Conservation (phyloP, 1,284 basidiomycete genomes). For the Austroboletus niveus region DNA sequence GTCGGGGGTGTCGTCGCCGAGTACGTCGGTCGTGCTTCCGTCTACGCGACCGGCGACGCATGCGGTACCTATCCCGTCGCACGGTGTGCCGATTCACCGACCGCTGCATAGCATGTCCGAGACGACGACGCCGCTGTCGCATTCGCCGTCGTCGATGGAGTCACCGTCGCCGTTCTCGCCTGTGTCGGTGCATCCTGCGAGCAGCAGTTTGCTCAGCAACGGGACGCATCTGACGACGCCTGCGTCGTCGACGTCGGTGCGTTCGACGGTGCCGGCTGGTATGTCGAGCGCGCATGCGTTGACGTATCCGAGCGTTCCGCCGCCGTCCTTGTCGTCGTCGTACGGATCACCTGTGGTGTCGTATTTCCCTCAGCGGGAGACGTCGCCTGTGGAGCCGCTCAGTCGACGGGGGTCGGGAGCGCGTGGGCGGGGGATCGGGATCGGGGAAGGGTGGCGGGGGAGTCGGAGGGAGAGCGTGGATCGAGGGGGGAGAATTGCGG, state of each 20-base stretch:
- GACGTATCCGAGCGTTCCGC: constrained; percentile 65
- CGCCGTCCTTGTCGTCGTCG: constrained; percentile 65
- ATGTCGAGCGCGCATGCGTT: constrained; percentile 36
- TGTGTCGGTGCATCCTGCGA: constrained; percentile 45
- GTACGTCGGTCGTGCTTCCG: constrained; percentile 42
- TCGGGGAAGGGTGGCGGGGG: constrained; percentile 32
- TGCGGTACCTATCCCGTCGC: constrained; percentile 61
- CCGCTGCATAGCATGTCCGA: constrained; percentile 43
- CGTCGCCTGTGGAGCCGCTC: constrained; percentile 49
- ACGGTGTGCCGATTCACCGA: constrained; percentile 62
- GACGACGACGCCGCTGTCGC: constrained; percentile 56
- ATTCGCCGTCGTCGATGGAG: constrained; percentile 59
- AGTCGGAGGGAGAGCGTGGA: constrained; percentile 60
- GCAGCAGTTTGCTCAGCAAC: constrained; percentile 52
- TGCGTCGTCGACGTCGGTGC: constrained; percentile 55
- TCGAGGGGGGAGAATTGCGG: constrained; percentile 60
- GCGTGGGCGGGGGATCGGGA: constrained; percentile 38
- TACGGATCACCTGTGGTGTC: constrained; percentile 60
- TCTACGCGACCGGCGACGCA: constrained; percentile 31
- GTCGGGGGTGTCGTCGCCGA: constrained; percentile 45
- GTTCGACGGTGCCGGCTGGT: constrained; percentile 36
- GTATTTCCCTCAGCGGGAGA: constrained; percentile 43
- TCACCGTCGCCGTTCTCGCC: constrained; percentile 59
- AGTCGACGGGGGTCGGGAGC: constrained; percentile 51
- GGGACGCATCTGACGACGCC: constrained; percentile 66